Evolutionary conservation across 306 rosid genomes (phyloP).

Genomic region (Styphnolobium japonicum): DNA sequence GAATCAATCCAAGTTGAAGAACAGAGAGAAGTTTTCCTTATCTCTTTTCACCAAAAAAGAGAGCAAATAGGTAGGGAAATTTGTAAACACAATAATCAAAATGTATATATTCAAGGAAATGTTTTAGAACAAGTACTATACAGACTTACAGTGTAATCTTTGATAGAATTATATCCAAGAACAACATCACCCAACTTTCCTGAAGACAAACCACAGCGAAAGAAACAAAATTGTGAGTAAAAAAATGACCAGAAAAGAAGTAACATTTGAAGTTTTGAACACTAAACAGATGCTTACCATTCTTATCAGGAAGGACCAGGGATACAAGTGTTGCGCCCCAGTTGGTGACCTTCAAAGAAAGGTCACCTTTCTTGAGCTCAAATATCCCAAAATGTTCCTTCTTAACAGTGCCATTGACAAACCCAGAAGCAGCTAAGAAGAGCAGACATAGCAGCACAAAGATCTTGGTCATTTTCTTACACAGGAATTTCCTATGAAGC

Average conservation of each 20-base stretch:
- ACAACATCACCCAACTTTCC: slow-evolving; percentile 72
- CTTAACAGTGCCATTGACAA: slow-evolving; percentile 17
- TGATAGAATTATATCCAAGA: slow-evolving; percentile 68
- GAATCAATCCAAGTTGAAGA: neutral
- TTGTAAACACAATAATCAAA: neutral
- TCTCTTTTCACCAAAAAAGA: neutral
- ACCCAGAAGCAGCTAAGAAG: slow-evolving; percentile 12
- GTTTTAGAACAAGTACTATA: neutral
- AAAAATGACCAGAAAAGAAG: neutral
- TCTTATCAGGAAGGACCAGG: slow-evolving; percentile 32
- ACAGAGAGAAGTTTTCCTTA: neutral
- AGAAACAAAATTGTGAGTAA: neutral
- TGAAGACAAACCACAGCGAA: slow-evolving; percentile 16
- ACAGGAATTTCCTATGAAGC: neutral
- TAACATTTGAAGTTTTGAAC: neutral
- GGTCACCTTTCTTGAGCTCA: slow-evolving; percentile 39
- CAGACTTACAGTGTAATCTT: slow-evolving; percentile 49
- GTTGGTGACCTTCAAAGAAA: slow-evolving; percentile 34
- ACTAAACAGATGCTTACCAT: slow-evolving; percentile 24
- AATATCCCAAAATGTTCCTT: slow-evolving; percentile 16
- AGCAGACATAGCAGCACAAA: slow-evolving; percentile 10
- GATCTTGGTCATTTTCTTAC: slow-evolving; percentile 15
- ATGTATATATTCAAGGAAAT: neutral
- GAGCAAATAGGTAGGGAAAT: neutral
- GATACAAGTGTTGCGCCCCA: slow-evolving; percentile 44